Evolutionary conservation across 371 early-diverging fungal genomes (phyloP).

Genomic region (Mortierella sp.): DNA sequence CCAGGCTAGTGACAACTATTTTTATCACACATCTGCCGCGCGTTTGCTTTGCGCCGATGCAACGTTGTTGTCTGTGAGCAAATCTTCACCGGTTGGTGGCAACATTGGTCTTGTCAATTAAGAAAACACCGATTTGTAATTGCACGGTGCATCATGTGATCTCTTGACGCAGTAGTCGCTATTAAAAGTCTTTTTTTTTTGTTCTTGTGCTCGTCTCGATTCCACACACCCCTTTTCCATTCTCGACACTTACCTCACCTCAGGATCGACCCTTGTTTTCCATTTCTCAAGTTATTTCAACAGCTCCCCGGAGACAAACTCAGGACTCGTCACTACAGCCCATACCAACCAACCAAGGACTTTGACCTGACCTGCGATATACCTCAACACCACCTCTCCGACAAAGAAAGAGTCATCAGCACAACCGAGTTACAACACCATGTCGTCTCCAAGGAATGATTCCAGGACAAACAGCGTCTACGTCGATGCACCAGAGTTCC

Average conservation of each 20-base stretch:
- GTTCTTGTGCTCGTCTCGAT: not conserved
- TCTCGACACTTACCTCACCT: not conserved
- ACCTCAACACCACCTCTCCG: not conserved
- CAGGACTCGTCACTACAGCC: not conserved
- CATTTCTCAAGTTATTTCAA: not conserved
- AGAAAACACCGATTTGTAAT: not conserved
- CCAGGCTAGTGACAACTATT: no score
- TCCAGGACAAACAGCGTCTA: constrained; percentile 32
- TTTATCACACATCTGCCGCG: not conserved
- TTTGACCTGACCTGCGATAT: not conserved
- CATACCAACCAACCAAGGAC: not conserved
- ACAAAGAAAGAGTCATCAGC: not conserved
- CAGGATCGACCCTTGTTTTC: not conserved
- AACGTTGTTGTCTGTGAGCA: no score
- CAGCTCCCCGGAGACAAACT: not conserved
- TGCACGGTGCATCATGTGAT: not conserved
- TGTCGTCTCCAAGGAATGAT: constrained; percentile 6
- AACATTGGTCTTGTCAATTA: not conserved
- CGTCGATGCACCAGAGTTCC: constrained; percentile 27
- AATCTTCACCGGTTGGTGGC: not conserved
- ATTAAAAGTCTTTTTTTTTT: not conserved
- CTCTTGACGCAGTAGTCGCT: not conserved
- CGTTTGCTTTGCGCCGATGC: no score
- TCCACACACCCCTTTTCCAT: not conserved
- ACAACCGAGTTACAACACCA: not conserved